These are phyloP conservation scores for Candida orba DNA, from an alignment of 805 yeast genomes.

Conservation along the genomic window DNA sequence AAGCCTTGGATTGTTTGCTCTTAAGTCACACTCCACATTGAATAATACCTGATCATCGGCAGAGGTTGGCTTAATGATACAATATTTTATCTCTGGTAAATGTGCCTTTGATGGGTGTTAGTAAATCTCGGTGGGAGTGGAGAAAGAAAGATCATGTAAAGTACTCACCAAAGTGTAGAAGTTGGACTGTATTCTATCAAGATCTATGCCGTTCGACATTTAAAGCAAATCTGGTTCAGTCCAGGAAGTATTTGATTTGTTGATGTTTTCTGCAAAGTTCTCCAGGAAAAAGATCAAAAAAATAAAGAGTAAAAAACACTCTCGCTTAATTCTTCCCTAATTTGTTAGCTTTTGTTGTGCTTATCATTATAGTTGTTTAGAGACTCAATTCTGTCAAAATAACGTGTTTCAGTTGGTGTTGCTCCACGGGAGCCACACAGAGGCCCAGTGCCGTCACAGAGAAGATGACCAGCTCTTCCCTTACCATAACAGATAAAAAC, in stretches of 20 bases:
- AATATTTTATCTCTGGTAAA: conserved; percentile 15
- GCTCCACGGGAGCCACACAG: neutral
- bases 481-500: neutral
- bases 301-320: neutral
- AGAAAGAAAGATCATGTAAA: neutral
- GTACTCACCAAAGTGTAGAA: conserved; percentile 19
- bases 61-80: conserved; percentile 8
- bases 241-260: neutral
- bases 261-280: neutral
- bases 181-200: conserved; percentile 14
- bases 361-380: neutral
- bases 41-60: conserved; percentile 34
- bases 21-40: conserved; percentile 32
- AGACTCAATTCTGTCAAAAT: neutral
- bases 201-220: conserved; percentile 11
- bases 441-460: neutral
- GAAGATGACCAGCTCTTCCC: neutral
- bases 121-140: neutral
- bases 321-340: too few species aligned
- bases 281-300: neutral
- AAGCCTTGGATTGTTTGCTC: conserved; percentile 28
- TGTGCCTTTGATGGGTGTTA: conserved; percentile 2
- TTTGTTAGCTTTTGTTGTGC: neutral
- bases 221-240: neutral
- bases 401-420: neutral